These are phyloP conservation scores for Kandelia obovata DNA, from an alignment of 345 rosid species.

Conservation along the genomic window DNA sequence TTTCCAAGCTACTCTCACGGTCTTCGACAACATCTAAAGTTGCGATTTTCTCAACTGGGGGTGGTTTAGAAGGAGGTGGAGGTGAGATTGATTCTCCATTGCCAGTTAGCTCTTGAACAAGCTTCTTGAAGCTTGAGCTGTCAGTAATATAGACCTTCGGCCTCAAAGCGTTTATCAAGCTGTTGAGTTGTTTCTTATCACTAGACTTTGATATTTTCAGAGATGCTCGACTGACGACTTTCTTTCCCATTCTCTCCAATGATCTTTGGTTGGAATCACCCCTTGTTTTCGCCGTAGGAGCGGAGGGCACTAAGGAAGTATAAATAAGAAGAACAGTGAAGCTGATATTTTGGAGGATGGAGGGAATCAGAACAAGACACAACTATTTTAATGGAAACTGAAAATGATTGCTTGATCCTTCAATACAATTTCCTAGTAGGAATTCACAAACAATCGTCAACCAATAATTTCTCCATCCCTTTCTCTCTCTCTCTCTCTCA, in stretches of 20 bases:
- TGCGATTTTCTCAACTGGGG: background rate
- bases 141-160: constrained; percentile 50
- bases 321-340: background rate
- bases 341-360: background rate
- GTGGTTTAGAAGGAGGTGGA: background rate
- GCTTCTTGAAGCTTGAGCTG: constrained; percentile 35
- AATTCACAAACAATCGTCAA: background rate
- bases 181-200: constrained; percentile 16
- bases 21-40: background rate
- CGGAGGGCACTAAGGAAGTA: background rate
- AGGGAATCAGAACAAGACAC: background rate
- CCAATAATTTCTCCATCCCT: background rate
- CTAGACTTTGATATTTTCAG: constrained; percentile 18
- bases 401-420: constrained; percentile 14
- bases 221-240: constrained; percentile 14
- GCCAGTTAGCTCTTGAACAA: constrained; percentile 47
- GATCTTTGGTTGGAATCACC: background rate
- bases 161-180: constrained; percentile 21
- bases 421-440: background rate
- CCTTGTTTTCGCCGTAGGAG: constrained; percentile 5
- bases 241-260: constrained; percentile 28
- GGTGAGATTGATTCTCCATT: background rate
- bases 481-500: background rate
- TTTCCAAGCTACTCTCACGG: background rate
- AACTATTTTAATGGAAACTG: background rate